Percentiles rank a stretch among this genome's conserved stretches.
phyloP scores from a whole-genome alignment of 768 basidiomycete species.

The Boletus subcaerulescens region DNA sequence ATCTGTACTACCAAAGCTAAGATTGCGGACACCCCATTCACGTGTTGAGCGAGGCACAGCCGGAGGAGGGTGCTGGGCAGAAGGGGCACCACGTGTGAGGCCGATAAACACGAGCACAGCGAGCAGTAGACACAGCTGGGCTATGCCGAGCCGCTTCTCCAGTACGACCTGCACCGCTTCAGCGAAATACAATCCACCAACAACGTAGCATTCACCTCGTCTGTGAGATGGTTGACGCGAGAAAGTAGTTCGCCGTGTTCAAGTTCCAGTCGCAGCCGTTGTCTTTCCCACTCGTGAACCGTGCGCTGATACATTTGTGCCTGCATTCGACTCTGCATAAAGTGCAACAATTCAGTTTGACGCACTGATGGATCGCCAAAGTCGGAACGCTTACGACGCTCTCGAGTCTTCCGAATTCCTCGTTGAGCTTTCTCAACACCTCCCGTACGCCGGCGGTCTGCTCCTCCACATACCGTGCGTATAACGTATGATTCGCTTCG shows the following conservation, averaged over 20 bases:
- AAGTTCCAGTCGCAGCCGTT: constrained; percentile 60
- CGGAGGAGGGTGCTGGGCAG: constrained; percentile 32
- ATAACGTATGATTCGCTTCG: constrained; percentile 84
- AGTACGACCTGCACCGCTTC: constrained; percentile 58
- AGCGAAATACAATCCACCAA: neutral
- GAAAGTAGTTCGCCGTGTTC: constrained; percentile 70
- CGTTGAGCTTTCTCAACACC: constrained; percentile 67
- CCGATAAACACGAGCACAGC: constrained; percentile 84
- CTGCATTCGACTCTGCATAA: constrained; percentile 62
- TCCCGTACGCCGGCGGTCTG: constrained; percentile 76
- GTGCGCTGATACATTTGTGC: constrained; percentile 62
- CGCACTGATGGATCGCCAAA: neutral
- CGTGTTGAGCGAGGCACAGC: constrained; percentile 32
- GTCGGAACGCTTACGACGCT: constrained; percentile 56
- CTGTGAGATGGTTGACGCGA: constrained; percentile 69
- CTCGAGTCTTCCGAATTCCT: constrained; percentile 76
- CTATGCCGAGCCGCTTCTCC: constrained; percentile 87
- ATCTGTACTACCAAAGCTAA: constrained; percentile 56
- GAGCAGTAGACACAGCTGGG: constrained; percentile 80
- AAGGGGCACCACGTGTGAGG: constrained; percentile 63
- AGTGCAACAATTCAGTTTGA: neutral
- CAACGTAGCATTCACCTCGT: constrained; percentile 56
- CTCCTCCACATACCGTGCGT: constrained; percentile 84
- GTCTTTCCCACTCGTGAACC: constrained; percentile 65
- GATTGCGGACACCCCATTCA: constrained; percentile 55